Evolutionary conservation across 345 rosid genomes (phyloP), one percentile per base, ranked within the genome.

Genomic region (Arabis hirsuta): DNA sequence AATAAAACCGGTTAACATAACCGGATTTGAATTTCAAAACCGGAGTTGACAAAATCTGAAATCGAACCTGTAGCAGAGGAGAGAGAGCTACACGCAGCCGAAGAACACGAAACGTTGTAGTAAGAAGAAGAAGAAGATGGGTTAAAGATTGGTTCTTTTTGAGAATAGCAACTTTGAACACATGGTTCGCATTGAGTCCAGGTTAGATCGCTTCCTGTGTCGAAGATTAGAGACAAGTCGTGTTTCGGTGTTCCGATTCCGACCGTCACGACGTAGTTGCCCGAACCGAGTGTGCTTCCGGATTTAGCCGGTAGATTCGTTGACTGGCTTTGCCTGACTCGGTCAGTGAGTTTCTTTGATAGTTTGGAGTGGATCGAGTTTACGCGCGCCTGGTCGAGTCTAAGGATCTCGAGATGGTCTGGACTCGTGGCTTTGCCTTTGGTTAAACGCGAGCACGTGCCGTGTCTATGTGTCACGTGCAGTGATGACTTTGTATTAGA

Each of bases 131-230:
- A 92, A 0, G 2, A 7, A 0, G 79, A 68, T 6, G 91, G 89
- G 29, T 82, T 79, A 62, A 85, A 88, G n/a, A 54, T 84, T 7
- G 81, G 66, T 26, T 86, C 91, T 62, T 71, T 71, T 39, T 88
- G 91, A 8, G 79, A 12, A 47, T 88, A 86, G 67, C 95, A 88
- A 55, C 52, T 72, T 48, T 1, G 19, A 3, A 45, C 81, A 31
- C 95, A 88, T 6, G 90, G 90, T 38, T 82, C 31, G 20, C 92
- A 87, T 4, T 85, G 89, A 3, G 86, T 86, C 92, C 96, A 87
- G 0, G 96, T 85, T 55, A 87, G 64, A 67, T 86, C 92, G 32
- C 96, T 87, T 7, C 92, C 96, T 0, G 92, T 87, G 65, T 87
- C 96, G 19, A 86, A 87, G 31, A 83, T 71, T 45, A 89, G 81